These are phyloP conservation scores for Microsporum audouinii DNA, from an alignment of 2,329 filamentous ascomycete genomes.

Conservation along the genomic window DNA sequence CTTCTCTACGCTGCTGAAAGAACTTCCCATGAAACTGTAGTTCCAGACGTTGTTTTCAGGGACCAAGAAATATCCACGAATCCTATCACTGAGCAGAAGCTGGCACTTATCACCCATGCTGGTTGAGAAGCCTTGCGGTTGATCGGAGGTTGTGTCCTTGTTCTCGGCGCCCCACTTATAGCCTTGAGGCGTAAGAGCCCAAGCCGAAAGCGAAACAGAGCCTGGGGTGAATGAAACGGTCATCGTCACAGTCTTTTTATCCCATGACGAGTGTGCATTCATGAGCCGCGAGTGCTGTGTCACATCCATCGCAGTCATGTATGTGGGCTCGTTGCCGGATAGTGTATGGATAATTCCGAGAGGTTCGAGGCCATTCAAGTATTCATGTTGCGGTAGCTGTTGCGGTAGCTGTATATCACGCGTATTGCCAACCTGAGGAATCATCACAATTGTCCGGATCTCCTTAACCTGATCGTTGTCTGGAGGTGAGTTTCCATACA, in stretches of 20 bases:
- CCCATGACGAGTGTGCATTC: constrained; percentile 67
- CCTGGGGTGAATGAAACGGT: constrained; percentile 94
- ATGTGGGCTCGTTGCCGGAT: constrained; percentile 85
- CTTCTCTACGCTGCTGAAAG: constrained; percentile 81
- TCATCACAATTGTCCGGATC: constrained; percentile 90
- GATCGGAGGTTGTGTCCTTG: constrained; percentile 81
- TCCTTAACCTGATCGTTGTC: constrained; percentile 98
- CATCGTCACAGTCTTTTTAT: constrained; percentile 87
- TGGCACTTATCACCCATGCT: constrained; percentile 93
- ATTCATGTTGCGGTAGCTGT: constrained; percentile 82
- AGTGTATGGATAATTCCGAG: constrained; percentile 92
- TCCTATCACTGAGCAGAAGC: constrained; percentile 81
- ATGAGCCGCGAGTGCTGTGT: constrained; percentile 88
- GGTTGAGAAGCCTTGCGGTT: constrained; percentile 85
- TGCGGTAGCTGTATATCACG: constrained; percentile 86
- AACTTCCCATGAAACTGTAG: constrained; percentile 93
- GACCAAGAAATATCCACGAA: constrained; percentile 90
- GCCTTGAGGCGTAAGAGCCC: constrained; percentile 79
- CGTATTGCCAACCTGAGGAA: constrained; percentile 88
- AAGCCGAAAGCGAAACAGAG: constrained; percentile 86
- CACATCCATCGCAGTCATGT: constrained; percentile 92
- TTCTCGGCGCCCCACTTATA: constrained; percentile 98
- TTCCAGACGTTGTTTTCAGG: constrained; percentile 89
- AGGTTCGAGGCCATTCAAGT: constrained; percentile 74
- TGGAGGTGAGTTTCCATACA: constrained; percentile 83